Base-by-base conservation (phyloP, 345 rosid species). In the Stellera chamaejasme region DNA sequence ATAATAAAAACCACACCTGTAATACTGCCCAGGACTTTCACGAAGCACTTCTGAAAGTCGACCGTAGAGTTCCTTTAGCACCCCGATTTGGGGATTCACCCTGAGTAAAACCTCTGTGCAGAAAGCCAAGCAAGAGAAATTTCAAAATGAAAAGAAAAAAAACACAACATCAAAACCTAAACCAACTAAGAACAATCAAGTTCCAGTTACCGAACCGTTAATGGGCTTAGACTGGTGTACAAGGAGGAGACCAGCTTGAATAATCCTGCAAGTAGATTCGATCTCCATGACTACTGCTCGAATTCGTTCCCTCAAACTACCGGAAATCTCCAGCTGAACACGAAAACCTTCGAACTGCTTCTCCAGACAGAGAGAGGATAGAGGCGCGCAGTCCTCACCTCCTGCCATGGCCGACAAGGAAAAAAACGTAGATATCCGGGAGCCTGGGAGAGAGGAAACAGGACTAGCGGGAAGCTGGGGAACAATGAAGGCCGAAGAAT, bases 151-250 rank as follows among this genome's bases (percentile, higher is more conserved):
- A n/a, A 19, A 19, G 1, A 19, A 19, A 19, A 19, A 19, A 19
- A 19, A 19, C 23, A 19, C 23, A 19, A 26, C 14, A 32, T 48
- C 41, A 10, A n/a, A 43, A 32, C 39, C 50, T 16, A 52, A 60
- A 19, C n/a, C 4, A 32, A 8, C 41, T 0, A 19, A 48, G 46
- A 9, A 41, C 42, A 3, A 11, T n/a, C 23, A 55, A 52, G 52
- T 32, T 13, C 6, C 14, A 32, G 26, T 41, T 16, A 46, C 27
- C 10, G 42, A 74, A 93, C 99, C 96, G 2, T 90, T 77, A 60
- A 93, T 67, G 8, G 99, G 88, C 43, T 82, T 87, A 36, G 94
- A 84, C 61, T 89, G 97, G 59, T 93, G 97, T 55, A 89, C 86
- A 15, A 84, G 88, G 44, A 93, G 97, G 36, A 93, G 80, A 48